Evolutionary conservation across 2,329 filamentous ascomycete genomes (phyloP).

Genomic region (Lachnellula willkommii): DNA sequence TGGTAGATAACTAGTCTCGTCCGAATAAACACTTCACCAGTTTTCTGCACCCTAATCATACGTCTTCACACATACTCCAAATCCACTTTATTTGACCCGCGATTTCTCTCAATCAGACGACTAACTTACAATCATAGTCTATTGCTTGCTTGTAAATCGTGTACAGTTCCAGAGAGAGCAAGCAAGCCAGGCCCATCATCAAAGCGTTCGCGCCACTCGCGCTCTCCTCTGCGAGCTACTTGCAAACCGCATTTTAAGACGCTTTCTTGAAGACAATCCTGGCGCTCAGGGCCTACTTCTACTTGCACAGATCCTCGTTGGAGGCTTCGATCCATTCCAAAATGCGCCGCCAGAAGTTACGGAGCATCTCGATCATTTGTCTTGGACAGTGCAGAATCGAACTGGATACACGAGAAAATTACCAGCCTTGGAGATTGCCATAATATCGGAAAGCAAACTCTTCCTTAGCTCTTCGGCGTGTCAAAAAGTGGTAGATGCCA

Average conservation of each 20-base stretch:
- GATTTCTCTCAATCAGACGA: not conserved
- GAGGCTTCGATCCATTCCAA: conserved; percentile 81
- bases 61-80: no score
- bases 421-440: conserved; percentile 76
- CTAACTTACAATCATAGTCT: conserved; percentile 46
- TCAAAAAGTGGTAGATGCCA: conserved; percentile 75
- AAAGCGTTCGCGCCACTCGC: conserved; percentile 74
- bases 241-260: conserved; percentile 69
- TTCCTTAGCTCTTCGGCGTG: conserved; percentile 74
- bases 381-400: conserved; percentile 39
- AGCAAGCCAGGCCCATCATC: conserved; percentile 66
- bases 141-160: conserved; percentile 77
- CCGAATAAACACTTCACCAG: no score
- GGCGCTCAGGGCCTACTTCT: conserved; percentile 66
- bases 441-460: conserved; percentile 73
- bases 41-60: no score
- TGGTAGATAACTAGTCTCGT: not conserved
- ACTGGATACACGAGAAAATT: conserved; percentile 44
- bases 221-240: conserved; percentile 76
- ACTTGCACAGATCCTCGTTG: conserved; percentile 73
- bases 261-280: conserved; percentile 72
- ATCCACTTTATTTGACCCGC: no score
- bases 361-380: conserved; percentile 44
- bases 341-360: conserved; percentile 67
- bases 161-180: conserved; percentile 76